phyloP scores from a whole-genome alignment of 805 yeast genomes.

The Wickerhamia fluorescens region DNA sequence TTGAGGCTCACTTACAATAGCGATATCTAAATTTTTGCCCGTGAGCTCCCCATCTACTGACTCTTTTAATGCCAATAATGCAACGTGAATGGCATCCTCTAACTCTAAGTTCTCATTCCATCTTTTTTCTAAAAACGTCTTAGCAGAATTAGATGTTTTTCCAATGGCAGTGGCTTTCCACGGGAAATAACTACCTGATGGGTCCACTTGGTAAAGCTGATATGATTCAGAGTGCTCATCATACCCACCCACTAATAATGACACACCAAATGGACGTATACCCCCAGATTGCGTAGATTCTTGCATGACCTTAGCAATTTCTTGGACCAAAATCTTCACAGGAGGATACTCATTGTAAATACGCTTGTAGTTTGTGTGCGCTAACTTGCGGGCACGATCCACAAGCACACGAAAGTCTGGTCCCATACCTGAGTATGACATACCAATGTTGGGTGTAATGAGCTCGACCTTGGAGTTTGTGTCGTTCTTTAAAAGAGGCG shows the following conservation, averaged over 20 bases:
- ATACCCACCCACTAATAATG: constrained; percentile 87
- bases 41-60: constrained; percentile 97
- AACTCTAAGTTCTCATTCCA: constrained; percentile 97
- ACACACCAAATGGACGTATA: constrained; percentile 98
- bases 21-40: constrained; percentile 92
- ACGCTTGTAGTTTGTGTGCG: constrained; percentile 89
- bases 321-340: constrained; percentile 86
- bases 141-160: constrained; percentile 91
- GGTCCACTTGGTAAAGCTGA: constrained; percentile 93
- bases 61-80: constrained; percentile 88
- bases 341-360: constrained; percentile 97
- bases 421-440: constrained; percentile 98
- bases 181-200: constrained; percentile 95
- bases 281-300: constrained; percentile 99
- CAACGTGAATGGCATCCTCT: constrained; percentile 97
- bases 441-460: constrained; percentile 92
- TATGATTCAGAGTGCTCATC: constrained; percentile 66
- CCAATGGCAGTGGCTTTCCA: constrained; percentile 99
- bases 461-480: constrained; percentile 70
- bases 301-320: constrained; percentile 94
- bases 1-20: constrained; percentile 77
- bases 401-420: constrained; percentile 95
- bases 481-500: constrained; percentile 69
- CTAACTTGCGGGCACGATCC: constrained; percentile 87
- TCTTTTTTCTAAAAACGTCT: constrained; percentile 93